These are phyloP conservation scores for Cordyceps javanica DNA, from an alignment of 2,329 filamentous ascomycete species.

Conservation along the genomic window DNA sequence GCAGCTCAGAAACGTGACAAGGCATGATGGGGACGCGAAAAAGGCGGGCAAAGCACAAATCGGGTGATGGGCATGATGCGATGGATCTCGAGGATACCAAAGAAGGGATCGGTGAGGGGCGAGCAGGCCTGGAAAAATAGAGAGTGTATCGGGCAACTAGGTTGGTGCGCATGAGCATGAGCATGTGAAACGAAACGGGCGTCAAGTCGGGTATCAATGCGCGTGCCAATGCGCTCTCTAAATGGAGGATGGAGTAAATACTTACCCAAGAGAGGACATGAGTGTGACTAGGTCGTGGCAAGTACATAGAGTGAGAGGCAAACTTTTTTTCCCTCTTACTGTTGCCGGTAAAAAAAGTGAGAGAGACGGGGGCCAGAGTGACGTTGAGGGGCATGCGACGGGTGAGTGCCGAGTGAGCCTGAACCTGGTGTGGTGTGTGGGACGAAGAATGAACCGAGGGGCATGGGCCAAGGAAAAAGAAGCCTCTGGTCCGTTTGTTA, in stretches of 20 bases:
- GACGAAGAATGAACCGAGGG: background rate
- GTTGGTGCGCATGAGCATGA: background rate
- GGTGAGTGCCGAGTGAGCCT: background rate
- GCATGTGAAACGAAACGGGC: conserved; percentile 10
- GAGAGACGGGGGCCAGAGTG: background rate
- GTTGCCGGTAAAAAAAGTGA: too few relatives aligned
- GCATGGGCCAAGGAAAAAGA: background rate
- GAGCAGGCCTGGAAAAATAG: background rate
- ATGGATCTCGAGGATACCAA: background rate
- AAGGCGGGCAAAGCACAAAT: background rate
- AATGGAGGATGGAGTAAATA: background rate
- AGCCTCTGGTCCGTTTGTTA: background rate
- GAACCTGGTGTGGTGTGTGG: background rate
- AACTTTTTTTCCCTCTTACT: too few relatives aligned
- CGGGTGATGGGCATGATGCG: background rate
- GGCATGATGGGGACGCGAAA: background rate
- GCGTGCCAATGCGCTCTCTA: too few relatives aligned
- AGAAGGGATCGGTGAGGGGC: background rate
- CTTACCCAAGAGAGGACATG: background rate
- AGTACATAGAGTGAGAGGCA: too few relatives aligned
- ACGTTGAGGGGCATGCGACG: background rate
- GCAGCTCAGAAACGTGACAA: background rate
- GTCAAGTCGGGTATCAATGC: conserved; percentile 6
- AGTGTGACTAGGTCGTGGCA: background rate
- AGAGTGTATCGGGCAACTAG: background rate